Evolutionary conservation across 768 basidiomycete genomes (phyloP), one percentile per base, ranked within the genome.

Genomic region (Trametes gibbosa): DNA sequence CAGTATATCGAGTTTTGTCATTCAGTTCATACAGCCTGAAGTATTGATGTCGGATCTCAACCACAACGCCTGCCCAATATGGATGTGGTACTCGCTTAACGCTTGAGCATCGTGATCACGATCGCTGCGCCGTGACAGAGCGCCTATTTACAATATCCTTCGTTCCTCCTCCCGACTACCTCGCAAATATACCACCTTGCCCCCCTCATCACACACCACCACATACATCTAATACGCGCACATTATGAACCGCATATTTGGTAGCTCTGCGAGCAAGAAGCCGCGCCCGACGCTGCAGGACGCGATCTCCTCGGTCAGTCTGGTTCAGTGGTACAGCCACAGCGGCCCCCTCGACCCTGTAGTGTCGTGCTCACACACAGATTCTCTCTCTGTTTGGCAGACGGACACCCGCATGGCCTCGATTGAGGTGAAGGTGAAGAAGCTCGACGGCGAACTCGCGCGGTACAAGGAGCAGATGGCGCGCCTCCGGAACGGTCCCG

Each of bases 381-480:
- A n/a, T n/a, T n/a, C n/a, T n/a, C n/a, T n/a, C n/a, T n/a, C n/a
- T n/a, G n/a, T n/a, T n/a, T 42, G 32, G 45, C 63, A 97, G 95
- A 97, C 94, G 70, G 95, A 98, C 71, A 73, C 83, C 0, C 86
- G 95, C 53, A 81, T 92, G 72, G 85, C 86, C 25, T 86, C 90
- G 13, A 90, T 97, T 62, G 95, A 99, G 72, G 95, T 98, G 71
- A 99, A 98, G 79, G 79, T 99, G 66, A 90, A 89, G 77, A 99
- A 98, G 73, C 82, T 99, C 27, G 95, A 98, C 68, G 95, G 87
- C 5, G 97, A 99, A 70, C 82, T 99, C 19, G 80, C 78, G 48
- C 80, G 90, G 39, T 98, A 97, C 78, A 94, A 95, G 73, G 93
- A 95, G 54, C 97, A 98, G 75, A 92, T 99, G 91, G 82, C 85